Conservation (phyloP, 1,284 basidiomycete species). For the Trichosporon sp. region DNA sequence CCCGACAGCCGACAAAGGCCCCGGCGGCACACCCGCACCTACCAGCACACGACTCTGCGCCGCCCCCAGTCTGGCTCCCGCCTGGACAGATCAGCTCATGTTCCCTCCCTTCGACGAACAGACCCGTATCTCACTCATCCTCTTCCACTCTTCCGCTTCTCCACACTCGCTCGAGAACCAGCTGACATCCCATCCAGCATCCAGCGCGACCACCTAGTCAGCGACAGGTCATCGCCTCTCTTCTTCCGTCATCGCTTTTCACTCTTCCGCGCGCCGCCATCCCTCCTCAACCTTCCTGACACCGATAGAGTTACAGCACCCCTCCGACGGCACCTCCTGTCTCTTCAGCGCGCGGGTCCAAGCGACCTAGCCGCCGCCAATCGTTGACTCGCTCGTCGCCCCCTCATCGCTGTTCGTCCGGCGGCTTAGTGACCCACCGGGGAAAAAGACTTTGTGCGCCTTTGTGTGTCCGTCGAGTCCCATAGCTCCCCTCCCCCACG, state of each 20-base stretch:
- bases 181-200: slow-evolving; percentile 14
- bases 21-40: slow-evolving; percentile 12
- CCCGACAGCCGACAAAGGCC: slow-evolving; percentile 10
- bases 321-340: slow-evolving; percentile 6
- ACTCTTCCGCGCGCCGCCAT: slow-evolving; percentile 10
- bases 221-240: slow-evolving; percentile 2
- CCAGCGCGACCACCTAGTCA: background rate
- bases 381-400: background rate
- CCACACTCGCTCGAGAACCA: background rate
- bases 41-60: slow-evolving; percentile 12
- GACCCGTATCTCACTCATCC: background rate
- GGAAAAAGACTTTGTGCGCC: slow-evolving; percentile 5
- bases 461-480: slow-evolving; percentile 7
- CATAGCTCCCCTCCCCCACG: background rate
- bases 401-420: background rate
- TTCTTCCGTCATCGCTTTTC: slow-evolving; percentile 10
- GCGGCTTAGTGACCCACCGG: background rate
- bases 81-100: slow-evolving; percentile 1
- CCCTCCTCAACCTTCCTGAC: slow-evolving; percentile 2
- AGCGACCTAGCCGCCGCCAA: slow-evolving; percentile 14
- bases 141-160: slow-evolving; percentile 17
- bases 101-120: slow-evolving; percentile 1
- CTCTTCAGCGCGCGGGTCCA: slow-evolving; percentile 15
- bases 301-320: slow-evolving; percentile 8
- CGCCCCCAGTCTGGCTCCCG: slow-evolving; percentile 7